Base-by-base conservation (phyloP, 2,329 filamentous ascomycete genomes). In the Claviceps sp. region DNA sequence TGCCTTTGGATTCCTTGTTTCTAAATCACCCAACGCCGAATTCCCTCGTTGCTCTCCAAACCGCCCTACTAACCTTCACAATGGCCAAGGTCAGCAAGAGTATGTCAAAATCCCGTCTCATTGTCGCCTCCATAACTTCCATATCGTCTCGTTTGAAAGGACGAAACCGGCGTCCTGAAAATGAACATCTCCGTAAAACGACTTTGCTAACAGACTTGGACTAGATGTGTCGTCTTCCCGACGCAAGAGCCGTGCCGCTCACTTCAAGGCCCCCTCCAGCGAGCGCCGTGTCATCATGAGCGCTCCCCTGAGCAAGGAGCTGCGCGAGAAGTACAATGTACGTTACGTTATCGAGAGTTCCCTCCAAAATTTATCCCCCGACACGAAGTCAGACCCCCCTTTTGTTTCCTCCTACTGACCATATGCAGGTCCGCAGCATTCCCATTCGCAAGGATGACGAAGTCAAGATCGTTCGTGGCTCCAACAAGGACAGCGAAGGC, bases 261-360 rank as follows among this genome's bases (percentile, higher is more conserved):
- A 98, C 82, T 98, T 95, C 83, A 78, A 80, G 72, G 93, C 93
- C 63, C 89, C 90, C 64, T 96, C 90, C 72, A 89, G 86, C 78
- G 81, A 88, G 71, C 90, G 93, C 75, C 88, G 93, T 71, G 80
- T 85, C 66, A 95, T 95, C 79, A 96, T 98, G 90, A 91, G 86
- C 78, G 90, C 93, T 63, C 86, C 88, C 66, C 82, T 96, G 64
- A 86, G 80, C 79, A 95, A 95, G 82, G 93, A 98, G 79, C 83
- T 98, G 71, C 85, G 89, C 71, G 90, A 95, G 77, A 93, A 98
- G 84, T 87, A 98, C 86, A 95, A 95, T 75, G 93, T 96, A 80
- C 62, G 86, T 37, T 96, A 80, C 62, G 86, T 37, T 71, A 52
- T 37, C 46, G 4, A 34, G 34, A 34, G 14, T 6, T 7, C 20